phyloP scores from a whole-genome alignment of 495 filamentous ascomycete genomes.

The Lentithecium fluviatile region DNA sequence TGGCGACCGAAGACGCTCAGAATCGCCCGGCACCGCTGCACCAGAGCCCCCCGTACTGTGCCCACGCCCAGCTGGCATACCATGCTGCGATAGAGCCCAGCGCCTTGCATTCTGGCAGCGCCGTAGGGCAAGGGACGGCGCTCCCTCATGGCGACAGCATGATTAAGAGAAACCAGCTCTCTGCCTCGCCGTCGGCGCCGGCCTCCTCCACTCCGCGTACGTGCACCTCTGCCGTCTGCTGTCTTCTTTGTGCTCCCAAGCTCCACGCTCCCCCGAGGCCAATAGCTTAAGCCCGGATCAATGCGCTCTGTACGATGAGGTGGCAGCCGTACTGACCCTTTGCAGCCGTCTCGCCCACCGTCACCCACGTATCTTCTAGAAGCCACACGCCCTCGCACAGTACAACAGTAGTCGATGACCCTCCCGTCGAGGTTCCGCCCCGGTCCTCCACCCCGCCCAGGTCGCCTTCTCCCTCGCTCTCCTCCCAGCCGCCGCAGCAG shows the following conservation, averaged over 20 bases:
- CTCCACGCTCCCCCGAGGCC: constrained; percentile 7
- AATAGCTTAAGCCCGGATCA: constrained; percentile 27
- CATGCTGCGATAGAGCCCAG: constrained; percentile 30
- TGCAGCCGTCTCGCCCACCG: constrained; percentile 33
- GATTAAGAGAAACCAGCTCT: constrained; percentile 30
- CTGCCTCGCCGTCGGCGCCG: constrained; percentile 37
- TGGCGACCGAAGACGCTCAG: neutral
- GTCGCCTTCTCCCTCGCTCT: constrained; percentile 34
- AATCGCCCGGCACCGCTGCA: neutral
- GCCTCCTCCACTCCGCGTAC: constrained; percentile 32
- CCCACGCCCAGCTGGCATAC: constrained; percentile 16
- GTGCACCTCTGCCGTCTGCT: too few species aligned
- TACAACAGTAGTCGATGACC: constrained; percentile 25
- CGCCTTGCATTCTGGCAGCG: constrained; percentile 3
- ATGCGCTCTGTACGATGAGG: constrained; percentile 38
- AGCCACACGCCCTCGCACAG: constrained; percentile 34
- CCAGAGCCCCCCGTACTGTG: constrained; percentile 4
- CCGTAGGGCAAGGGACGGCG: neutral
- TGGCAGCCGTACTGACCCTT: constrained; percentile 32
- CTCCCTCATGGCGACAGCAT: constrained; percentile 33
- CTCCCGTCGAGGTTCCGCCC: constrained; percentile 22
- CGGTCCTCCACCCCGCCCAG: constrained; percentile 36
- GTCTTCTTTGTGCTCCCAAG: constrained; percentile 5
- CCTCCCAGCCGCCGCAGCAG: constrained; percentile 10
- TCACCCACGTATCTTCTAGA: constrained; percentile 38